A percentile compares a stretch with the other conserved stretches of the same genome.
Evolutionary conservation across 805 yeast genomes (phyloP).

Genomic region (Priceomyces haplophilus): DNA sequence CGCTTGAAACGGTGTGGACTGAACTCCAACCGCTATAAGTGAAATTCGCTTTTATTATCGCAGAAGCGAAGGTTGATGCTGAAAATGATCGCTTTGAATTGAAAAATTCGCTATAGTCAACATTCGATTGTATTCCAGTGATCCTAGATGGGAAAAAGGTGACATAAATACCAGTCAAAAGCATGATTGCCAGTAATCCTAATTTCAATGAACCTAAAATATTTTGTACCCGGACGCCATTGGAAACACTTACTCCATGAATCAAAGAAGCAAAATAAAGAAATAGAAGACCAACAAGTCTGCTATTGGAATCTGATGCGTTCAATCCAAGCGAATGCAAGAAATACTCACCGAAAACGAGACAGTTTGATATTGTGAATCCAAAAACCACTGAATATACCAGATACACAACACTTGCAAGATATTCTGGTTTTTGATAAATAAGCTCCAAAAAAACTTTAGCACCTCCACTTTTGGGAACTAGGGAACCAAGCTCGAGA

Average conservation of each 20-base stretch:
- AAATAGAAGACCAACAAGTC: constrained; percentile 31
- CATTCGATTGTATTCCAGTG: constrained; percentile 44
- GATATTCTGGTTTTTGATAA: constrained; percentile 56
- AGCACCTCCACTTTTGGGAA: constrained; percentile 75
- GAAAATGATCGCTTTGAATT: constrained; percentile 32
- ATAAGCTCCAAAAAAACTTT: constrained; percentile 70
- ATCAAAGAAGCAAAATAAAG: constrained; percentile 32
- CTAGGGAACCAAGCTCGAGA: constrained; percentile 65
- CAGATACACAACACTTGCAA: constrained; percentile 50
- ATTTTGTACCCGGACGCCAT: constrained; percentile 62
- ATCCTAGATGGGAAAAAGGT: constrained; percentile 44
- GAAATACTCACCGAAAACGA: constrained; percentile 61
- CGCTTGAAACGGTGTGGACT: constrained; percentile 60
- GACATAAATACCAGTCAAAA: constrained; percentile 57
- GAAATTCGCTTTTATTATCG: constrained; percentile 56
- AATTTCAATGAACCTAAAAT: constrained; percentile 61
- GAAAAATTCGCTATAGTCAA: constrained; percentile 31
- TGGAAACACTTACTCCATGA: constrained; percentile 58
- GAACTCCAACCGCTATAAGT: constrained; percentile 64
- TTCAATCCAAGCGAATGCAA: constrained; percentile 44
- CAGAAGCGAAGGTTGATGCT: constrained; percentile 48
- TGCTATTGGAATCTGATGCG: constrained; percentile 31
- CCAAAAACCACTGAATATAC: constrained; percentile 53
- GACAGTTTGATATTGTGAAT: constrained; percentile 50
- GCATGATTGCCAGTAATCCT: constrained; percentile 49